Evolutionary conservation across 768 basidiomycete species (phyloP).

Genomic region (Leucogyrophana mollusca): DNA sequence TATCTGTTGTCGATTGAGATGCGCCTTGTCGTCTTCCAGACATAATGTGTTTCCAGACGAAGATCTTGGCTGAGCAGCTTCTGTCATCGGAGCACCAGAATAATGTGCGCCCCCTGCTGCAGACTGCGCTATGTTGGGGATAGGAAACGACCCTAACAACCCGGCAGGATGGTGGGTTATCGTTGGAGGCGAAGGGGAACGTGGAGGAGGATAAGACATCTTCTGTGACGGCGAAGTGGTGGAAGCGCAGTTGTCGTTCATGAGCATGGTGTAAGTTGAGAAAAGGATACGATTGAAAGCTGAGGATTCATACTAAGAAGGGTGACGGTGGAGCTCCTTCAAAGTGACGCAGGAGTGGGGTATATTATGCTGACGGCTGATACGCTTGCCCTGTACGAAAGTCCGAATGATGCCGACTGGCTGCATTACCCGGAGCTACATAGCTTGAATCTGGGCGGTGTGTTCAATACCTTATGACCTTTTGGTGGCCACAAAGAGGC

Average conservation of each 20-base stretch:
- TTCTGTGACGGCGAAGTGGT: no score
- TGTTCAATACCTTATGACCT: no score
- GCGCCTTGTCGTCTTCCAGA: conserved; percentile 5
- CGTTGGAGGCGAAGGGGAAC: conserved; percentile 34
- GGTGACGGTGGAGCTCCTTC: no score
- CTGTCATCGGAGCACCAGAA: conserved; percentile 46
- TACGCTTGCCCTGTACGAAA: background rate
- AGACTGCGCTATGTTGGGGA: conserved; percentile 52
- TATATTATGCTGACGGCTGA: conserved; percentile 12
- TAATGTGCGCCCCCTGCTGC: conserved; percentile 65
- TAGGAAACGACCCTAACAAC: conserved; percentile 43
- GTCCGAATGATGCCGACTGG: background rate
- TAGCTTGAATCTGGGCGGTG: no score
- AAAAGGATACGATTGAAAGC: background rate
- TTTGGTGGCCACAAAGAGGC: no score
- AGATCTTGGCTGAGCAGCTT: conserved; percentile 5
- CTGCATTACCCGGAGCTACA: no score
- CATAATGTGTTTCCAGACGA: background rate
- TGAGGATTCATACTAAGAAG: no score
- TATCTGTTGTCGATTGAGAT: conserved; percentile 41
- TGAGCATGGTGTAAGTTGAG: conserved; percentile 8
- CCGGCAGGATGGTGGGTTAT: conserved; percentile 45
- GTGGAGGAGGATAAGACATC: conserved; percentile 36
- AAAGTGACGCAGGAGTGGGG: background rate
- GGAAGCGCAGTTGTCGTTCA: no score